Conservation (phyloP, 2,329 filamentous ascomycete genomes). For the Cucurbitaria berberidis region DNA sequence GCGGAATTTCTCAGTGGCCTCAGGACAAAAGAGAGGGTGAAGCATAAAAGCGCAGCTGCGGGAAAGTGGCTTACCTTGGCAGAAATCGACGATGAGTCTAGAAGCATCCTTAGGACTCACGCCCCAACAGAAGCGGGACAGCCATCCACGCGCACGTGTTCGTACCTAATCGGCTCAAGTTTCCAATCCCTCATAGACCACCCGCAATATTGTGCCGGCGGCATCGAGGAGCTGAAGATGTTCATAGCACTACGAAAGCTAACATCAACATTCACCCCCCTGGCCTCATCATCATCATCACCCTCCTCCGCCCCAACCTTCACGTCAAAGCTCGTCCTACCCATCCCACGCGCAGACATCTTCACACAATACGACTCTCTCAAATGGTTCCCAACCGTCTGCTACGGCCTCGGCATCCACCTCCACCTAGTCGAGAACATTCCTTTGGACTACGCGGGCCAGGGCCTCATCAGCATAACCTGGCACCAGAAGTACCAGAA, state of each 20-base stretch:
- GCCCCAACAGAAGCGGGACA: too few relatives aligned
- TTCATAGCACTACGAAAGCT: constrained; percentile 25
- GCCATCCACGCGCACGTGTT: background rate
- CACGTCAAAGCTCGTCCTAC: constrained; percentile 19
- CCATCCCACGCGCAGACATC: constrained; percentile 9
- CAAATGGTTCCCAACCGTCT: constrained; percentile 20
- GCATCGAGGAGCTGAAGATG: constrained; percentile 9
- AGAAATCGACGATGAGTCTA: too few relatives aligned
- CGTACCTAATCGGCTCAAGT: background rate
- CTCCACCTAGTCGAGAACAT: constrained; percentile 17
- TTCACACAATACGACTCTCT: constrained; percentile 15
- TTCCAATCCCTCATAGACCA: constrained; percentile 3
- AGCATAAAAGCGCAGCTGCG: too few relatives aligned
- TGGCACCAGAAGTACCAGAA: constrained; percentile 30
- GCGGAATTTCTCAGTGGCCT: background rate
- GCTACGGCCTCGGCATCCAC: constrained; percentile 21
- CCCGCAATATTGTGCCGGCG: constrained; percentile 14
- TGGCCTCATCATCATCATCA: background rate
- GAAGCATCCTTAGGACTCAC: too few relatives aligned
- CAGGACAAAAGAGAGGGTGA: background rate
- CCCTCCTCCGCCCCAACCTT: background rate
- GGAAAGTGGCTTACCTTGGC: too few relatives aligned
- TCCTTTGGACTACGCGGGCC: background rate
- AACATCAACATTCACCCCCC: constrained; percentile 1
- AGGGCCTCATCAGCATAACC: constrained; percentile 2